A percentile compares a stretch with the other conserved stretches of the same genome.
Conservation (phyloP, 306 rosid species). For the Castanospermum australe region DNA sequence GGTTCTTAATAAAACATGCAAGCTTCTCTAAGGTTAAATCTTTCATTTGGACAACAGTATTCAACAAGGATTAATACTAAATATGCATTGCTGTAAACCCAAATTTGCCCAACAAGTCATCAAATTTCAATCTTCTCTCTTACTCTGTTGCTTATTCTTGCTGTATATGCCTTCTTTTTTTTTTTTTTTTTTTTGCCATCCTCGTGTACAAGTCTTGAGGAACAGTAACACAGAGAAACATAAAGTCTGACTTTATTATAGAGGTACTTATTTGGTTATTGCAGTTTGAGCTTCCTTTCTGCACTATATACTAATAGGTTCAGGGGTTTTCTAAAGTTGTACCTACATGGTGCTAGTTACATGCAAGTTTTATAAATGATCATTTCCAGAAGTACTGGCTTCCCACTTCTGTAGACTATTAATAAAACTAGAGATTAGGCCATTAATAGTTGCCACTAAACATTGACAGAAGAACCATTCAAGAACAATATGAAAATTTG, state of each 20-base stretch:
- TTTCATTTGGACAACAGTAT: background rate
- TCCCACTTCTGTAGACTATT: background rate
- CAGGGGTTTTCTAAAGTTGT: background rate
- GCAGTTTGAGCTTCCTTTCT: background rate
- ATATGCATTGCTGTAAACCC: too few relatives aligned
- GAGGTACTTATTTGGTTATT: background rate
- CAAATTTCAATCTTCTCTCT: background rate
- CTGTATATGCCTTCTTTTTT: background rate
- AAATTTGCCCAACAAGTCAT: background rate
- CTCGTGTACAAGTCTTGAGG: too few relatives aligned
- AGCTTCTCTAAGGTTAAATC: background rate
- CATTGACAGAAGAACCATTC: background rate
- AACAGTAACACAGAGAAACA: background rate
- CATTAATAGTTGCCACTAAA: conserved; percentile 7
- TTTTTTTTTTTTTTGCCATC: too few relatives aligned
- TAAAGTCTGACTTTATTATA: background rate
- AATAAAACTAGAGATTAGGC: conserved; percentile 4
- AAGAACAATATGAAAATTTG: conserved; percentile 13
- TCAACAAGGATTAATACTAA: background rate
- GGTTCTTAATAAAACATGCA: too few relatives aligned
- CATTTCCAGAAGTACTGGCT: background rate
- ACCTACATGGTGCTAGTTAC: background rate
- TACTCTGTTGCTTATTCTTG: background rate
- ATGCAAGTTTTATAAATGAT: conserved; percentile 14
- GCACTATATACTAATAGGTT: background rate